Evolutionary conservation across 306 rosid genomes (phyloP).

Genomic region (Prunus dulcis): DNA sequence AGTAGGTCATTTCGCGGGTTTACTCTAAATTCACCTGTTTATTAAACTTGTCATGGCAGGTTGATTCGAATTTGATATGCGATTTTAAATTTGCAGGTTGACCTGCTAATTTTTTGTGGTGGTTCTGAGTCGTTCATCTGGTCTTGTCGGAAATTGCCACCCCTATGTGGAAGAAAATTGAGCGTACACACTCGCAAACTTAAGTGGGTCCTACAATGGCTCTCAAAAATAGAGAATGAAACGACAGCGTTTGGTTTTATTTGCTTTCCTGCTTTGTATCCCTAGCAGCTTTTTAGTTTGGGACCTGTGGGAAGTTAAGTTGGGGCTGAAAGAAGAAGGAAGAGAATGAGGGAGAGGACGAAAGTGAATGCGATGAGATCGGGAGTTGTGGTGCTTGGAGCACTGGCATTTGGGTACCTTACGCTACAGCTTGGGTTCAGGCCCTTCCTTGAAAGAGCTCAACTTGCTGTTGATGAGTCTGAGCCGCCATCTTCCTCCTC

Average conservation of each 20-base stretch:
- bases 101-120: no score
- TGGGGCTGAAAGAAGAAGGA: background rate
- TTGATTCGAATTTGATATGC: no score
- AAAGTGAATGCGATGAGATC: conserved; percentile 74
- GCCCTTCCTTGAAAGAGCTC: conserved; percentile 76
- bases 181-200: background rate
- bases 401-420: conserved; percentile 78
- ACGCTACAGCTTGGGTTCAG: conserved; percentile 68
- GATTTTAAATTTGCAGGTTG: no score
- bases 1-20: no score
- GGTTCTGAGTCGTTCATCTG: no score
- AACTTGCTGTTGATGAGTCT: conserved; percentile 31
- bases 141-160: no score
- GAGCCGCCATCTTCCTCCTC: conserved; percentile 34
- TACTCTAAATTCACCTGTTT: no score
- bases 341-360: conserved; percentile 35
- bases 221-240: no score
- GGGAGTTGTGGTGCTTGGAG: conserved; percentile 79
- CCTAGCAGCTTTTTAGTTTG: background rate
- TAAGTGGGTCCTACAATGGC: background rate
- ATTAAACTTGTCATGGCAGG: no score
- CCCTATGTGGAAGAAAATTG: background rate
- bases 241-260: background rate
- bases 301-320: no score
- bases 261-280: background rate